Conservation (phyloP, 2,329 filamentous ascomycete species). For the Lachnum nothofagi region DNA sequence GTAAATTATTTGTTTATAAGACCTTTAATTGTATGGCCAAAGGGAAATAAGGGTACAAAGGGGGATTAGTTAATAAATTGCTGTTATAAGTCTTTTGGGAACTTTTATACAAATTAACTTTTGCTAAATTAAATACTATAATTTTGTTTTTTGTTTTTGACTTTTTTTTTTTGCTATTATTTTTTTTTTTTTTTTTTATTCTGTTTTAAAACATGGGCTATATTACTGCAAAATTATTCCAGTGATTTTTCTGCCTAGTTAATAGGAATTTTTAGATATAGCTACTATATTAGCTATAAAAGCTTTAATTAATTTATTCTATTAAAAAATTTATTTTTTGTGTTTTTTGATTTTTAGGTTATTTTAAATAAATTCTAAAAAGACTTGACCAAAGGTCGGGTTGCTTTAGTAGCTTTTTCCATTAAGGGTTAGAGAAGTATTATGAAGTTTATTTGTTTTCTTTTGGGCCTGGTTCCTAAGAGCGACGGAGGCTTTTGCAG, state of each 20-base stretch:
- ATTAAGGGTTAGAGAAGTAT: background rate
- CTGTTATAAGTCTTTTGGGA: no score
- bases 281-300: background rate
- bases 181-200: background rate
- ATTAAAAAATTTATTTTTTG: background rate
- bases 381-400: background rate
- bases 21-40: no score
- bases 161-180: background rate
- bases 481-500: background rate
- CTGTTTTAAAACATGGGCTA: background rate
- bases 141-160: background rate
- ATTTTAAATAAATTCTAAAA: no score
- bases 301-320: background rate
- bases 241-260: background rate
- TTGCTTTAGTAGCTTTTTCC: background rate
- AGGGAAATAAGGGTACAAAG: no score
- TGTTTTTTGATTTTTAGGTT: no score
- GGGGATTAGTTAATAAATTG: no score
- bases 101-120: background rate
- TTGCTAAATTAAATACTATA: background rate
- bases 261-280: background rate
- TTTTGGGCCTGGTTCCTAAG: background rate
- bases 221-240: background rate
- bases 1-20: background rate
- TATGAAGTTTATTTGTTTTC: background rate